Evolutionary conservation across 78 protist genomes (phyloP), one percentile per base, ranked within the genome.

Genomic region (Guillardia theta): DNA sequence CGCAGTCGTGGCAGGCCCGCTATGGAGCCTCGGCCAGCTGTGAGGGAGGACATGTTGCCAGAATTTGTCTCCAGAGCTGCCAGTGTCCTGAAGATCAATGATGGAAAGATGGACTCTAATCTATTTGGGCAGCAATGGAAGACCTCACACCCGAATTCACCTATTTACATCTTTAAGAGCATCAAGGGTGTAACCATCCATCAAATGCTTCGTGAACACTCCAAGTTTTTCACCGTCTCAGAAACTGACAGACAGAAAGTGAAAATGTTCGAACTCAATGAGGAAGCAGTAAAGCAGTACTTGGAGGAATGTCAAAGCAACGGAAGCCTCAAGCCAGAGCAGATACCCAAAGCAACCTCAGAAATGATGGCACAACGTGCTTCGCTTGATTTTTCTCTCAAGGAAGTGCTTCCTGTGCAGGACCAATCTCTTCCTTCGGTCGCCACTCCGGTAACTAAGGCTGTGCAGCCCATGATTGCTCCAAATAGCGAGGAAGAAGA

Each of bases 71-170:
- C 83, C 1, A 36, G 83, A 4, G 83, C 83, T 22, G 83, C 83
- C 10, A 36, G 36, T 70, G 83, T 70, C 46, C 22, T 70, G 45
- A 6, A 70, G 83, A 24, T 70, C 46, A 70, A 70, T 43, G 83
- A 43, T 43, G 83, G 83, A 24, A 4, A 43, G 45, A 70, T 70
- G 83, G 83, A 70, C 41, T 70, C 83, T 15, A 70, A 70, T 24
- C 83, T 70, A 1, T 70, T 70, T 18, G 83, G 83, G 36, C 83
- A 70, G 83, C 83, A 70, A 12, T 70, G 83, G 83, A 70, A 70
- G 83, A 24, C 15, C 41, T 10, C 36, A 22, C 83, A 70, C 41
- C 36, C 22, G 9, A 24, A 70, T 2, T 22, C 33, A 15, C 83
- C 83, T 2, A 12, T 70, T 1, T 70, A 70, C 41, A 43, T 43